These are phyloP conservation scores for Penicillium polonicum DNA, from an alignment of 2,329 filamentous ascomycete species.

Conservation along the genomic window DNA sequence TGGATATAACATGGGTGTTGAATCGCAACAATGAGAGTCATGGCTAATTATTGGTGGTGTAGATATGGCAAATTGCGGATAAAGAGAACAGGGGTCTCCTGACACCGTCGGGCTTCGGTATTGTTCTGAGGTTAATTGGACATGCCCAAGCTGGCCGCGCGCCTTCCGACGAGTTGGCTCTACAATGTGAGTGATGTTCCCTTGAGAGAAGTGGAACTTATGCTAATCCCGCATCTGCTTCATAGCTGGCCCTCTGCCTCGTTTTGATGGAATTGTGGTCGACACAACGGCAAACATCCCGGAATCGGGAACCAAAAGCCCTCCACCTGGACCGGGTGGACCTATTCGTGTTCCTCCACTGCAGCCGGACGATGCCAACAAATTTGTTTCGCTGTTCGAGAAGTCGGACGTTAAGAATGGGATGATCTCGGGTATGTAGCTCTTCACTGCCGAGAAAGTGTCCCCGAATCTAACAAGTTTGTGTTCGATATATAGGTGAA, in stretches of 20 bases:
- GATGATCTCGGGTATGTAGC: slow-evolving; percentile 62
- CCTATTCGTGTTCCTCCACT: slow-evolving; percentile 86
- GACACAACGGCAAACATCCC: slow-evolving; percentile 47
- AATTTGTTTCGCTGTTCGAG: slow-evolving; percentile 88
- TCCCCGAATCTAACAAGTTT: neutral
- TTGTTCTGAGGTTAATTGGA: slow-evolving; percentile 89
- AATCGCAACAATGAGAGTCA: neutral
- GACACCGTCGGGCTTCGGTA: slow-evolving; percentile 87
- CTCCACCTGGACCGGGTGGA: slow-evolving; percentile 51
- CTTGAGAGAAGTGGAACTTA: neutral
- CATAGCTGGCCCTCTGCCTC: slow-evolving; percentile 75
- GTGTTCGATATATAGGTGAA: slow-evolving; percentile 57
- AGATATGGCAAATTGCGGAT: slow-evolving; percentile 99
- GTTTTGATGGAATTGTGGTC: slow-evolving; percentile 75
- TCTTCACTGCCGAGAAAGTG: neutral
- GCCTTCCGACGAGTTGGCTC: slow-evolving; percentile 75
- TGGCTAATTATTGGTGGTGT: slow-evolving; percentile 6
- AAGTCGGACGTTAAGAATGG: slow-evolving; percentile 77
- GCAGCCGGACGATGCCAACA: slow-evolving; percentile 80
- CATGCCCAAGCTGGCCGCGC: slow-evolving; percentile 88
- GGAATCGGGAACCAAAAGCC: slow-evolving; percentile 48
- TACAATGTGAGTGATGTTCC: slow-evolving; percentile 59
- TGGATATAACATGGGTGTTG: slow-evolving; percentile 18
- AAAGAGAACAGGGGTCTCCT: slow-evolving; percentile 92
- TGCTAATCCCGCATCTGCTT: slow-evolving; percentile 10